Evolutionary conservation across 495 filamentous ascomycete genomes (phyloP), one percentile per base, ranked within the genome.

Genomic region (Neurospora sp.): DNA sequence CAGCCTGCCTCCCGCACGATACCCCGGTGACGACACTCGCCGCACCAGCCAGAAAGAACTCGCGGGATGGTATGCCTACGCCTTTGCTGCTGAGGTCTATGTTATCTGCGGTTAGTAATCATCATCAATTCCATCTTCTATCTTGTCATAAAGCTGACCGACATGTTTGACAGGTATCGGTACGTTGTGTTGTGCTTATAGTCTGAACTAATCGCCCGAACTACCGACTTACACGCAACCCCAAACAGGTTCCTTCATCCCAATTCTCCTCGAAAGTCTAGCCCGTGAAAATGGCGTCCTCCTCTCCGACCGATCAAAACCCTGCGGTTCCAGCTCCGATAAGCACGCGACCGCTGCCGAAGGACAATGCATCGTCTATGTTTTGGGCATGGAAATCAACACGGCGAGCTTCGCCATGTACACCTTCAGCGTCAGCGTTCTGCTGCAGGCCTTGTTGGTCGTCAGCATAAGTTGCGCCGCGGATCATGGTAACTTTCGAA

Each of bases 371-470:
- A 84, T 98, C 69, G 87, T 98, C 76, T 88, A 90, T 72, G 82
- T 99, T 9, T 82, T 97, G 61, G 96, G 96, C 6, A 81, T 89
- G 71, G 91, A 97, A 75, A 90, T 99, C 78, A 98, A 97, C 82
- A 97, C 96, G 10, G 94, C 96, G 20, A 96, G 93, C 83, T 98
- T 98, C 81, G 96, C 96, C 72, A 94, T 99, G 92, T 99, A 98
- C 83, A 97, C 93, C 5, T 98, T 98, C 81, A 96, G 93, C 68
- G 81, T 97, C 73, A 96, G 92, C 81, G 96, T 99, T 2, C 79
- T 97, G 9, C 78, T 97, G 40, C 96, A 99, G 81, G 90, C 94
- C 9, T 81, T 98, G 27, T 81, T 99, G 41, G 96, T 99, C 39
- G 91, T 99, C 72, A 96, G 93, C 72, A 97, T 99, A 88, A 95